Evolutionary conservation across 108 stramenopile genomes (phyloP).

Genomic region (Schizochytrium sp.): DNA sequence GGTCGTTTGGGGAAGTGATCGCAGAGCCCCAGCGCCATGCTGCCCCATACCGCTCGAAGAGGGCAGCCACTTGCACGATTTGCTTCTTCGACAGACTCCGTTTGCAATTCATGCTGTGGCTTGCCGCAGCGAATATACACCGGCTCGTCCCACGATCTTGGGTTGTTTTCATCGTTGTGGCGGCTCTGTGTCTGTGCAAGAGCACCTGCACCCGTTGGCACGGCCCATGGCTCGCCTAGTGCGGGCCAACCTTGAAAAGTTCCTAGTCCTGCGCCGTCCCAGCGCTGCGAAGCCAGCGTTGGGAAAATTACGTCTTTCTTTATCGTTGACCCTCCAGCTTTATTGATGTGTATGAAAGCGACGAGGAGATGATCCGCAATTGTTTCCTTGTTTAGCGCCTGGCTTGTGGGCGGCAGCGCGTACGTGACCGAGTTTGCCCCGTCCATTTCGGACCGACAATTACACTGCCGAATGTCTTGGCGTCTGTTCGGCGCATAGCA

Average conservation of each 20-base stretch:
- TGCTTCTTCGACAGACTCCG: not conserved
- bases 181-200: not conserved
- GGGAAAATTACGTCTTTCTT: not conserved
- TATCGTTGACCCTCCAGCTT: slow-evolving; percentile 1
- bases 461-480: not conserved
- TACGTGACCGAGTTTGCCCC: not conserved
- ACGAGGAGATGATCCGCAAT: not conserved
- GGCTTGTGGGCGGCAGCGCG: no score
- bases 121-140: not conserved
- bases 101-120: not conserved
- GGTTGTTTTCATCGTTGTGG: not conserved
- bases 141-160: not conserved
- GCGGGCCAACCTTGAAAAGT: not conserved
- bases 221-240: not conserved
- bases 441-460: not conserved
- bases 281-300: not conserved
- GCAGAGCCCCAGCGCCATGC: not conserved
- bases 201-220: not conserved
- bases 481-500: not conserved
- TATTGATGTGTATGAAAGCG: not conserved
- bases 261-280: slow-evolving; percentile 9
- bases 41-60: not conserved
- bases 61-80: not conserved
- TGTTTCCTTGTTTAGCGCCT: not conserved
- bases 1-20: not conserved